phyloP scores from a whole-genome alignment of 305 asterid species.

The Fraxinus ornus region DNA sequence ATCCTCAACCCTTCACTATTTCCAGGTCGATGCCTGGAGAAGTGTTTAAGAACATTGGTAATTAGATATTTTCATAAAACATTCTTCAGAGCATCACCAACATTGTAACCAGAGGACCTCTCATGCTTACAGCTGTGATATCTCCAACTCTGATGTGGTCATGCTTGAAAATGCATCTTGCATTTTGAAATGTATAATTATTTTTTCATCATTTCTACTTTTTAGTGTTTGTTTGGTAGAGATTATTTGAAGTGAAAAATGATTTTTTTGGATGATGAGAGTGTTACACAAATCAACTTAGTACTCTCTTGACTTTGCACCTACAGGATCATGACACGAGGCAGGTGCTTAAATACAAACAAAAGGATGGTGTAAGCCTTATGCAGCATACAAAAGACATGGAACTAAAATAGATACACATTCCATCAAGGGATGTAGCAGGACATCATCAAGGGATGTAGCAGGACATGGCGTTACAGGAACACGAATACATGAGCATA shows the following conservation, averaged over 20 bases:
- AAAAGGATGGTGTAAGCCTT: background rate
- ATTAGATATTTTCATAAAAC: background rate
- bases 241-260: background rate
- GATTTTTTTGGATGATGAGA: background rate
- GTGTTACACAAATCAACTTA: background rate
- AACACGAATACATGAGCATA: constrained; percentile 30
- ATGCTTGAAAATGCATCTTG: background rate
- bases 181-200: background rate
- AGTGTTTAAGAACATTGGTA: background rate
- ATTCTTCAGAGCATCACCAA: background rate
- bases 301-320: background rate
- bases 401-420: background rate
- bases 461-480: background rate
- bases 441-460: background rate
- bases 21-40: background rate
- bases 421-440: background rate
- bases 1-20: background rate
- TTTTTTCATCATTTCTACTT: background rate
- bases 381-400: background rate
- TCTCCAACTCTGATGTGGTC: constrained; percentile 5
- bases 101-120: background rate
- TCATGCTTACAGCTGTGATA: background rate
- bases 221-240: background rate
- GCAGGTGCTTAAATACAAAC: background rate
- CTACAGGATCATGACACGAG: background rate